Conservation (phyloP, 2,329 filamentous ascomycete species). For the Penicillium brevicompactum region DNA sequence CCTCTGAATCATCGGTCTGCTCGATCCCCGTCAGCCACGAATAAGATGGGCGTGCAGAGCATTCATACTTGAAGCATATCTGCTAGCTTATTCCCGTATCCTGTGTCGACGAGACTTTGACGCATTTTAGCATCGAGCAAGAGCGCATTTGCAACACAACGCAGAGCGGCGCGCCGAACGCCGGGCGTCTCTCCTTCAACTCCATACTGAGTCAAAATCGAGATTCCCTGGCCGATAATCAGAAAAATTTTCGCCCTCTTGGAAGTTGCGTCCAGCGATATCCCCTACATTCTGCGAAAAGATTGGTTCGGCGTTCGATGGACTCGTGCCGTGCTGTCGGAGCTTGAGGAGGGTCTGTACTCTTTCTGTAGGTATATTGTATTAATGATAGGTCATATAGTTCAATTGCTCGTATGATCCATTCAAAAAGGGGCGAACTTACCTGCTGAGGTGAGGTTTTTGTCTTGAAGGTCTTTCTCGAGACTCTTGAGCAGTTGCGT, state of each 20-base stretch:
- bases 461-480: conserved; percentile 62
- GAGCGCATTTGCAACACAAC: conserved; percentile 83
- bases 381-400: conserved; percentile 4
- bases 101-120: conserved; percentile 72
- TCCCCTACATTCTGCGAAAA: conserved; percentile 72
- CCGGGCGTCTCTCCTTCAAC: conserved; percentile 66
- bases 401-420: no score
- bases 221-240: conserved; percentile 64
- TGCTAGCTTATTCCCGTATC: conserved; percentile 68
- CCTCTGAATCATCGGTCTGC: conserved; percentile 70
- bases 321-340: conserved; percentile 76
- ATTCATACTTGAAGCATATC: conserved; percentile 62
- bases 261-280: neutral
- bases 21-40: conserved; percentile 6
- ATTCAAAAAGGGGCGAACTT: conserved; percentile 31
- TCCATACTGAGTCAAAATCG: conserved; percentile 70
- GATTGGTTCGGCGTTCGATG: conserved; percentile 73
- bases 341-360: conserved; percentile 59
- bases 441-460: conserved; percentile 63
- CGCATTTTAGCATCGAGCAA: conserved; percentile 69
- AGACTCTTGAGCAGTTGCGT: conserved; percentile 65
- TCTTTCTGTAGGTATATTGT: conserved; percentile 29
- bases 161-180: conserved; percentile 73
- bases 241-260: conserved; percentile 4
- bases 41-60: neutral